Evolutionary conservation across 2,329 filamentous ascomycete genomes (phyloP).

Genomic region (Parascedosporium putredinis): DNA sequence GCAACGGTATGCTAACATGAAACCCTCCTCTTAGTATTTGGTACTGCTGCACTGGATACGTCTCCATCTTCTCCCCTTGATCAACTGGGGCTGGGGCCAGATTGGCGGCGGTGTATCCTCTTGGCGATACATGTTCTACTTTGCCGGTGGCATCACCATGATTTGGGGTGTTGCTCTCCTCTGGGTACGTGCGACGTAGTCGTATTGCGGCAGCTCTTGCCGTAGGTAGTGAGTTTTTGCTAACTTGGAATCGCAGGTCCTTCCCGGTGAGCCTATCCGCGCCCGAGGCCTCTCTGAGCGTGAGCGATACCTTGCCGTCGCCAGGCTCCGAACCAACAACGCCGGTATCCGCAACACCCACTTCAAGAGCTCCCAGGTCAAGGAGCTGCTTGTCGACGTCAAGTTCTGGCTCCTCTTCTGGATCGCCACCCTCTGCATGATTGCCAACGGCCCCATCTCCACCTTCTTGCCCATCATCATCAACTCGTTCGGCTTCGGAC

Average conservation of each 20-base stretch:
- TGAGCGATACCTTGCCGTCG: constrained; percentile 39
- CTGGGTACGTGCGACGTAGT: background rate
- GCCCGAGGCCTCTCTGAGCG: constrained; percentile 9
- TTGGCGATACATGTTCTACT: constrained; percentile 16
- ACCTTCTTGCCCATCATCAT: constrained; percentile 35
- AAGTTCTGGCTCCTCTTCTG: constrained; percentile 50
- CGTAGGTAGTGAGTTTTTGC: background rate
- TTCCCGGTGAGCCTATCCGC: constrained; percentile 10
- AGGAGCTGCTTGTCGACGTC: constrained; percentile 44
- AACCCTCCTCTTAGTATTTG: constrained; percentile 21
- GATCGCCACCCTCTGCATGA: constrained; percentile 32
- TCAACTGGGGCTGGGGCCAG: constrained; percentile 23
- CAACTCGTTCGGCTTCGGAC: constrained; percentile 31
- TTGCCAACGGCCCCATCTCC: constrained; percentile 32
- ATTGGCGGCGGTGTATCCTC: constrained; percentile 15
- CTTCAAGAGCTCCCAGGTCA: constrained; percentile 40
- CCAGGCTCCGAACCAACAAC: constrained; percentile 35
- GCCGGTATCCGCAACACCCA: constrained; percentile 32
- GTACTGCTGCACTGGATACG: constrained; percentile 33
- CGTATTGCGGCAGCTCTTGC: background rate
- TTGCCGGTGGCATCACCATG: constrained; percentile 13
- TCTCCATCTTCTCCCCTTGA: constrained; percentile 24
- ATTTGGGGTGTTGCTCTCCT: constrained; percentile 11
- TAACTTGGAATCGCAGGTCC: background rate
- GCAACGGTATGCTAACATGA: too few species aligned